Percentiles rank a stretch among this genome's conserved stretches.
Conservation (phyloP, 2,329 filamentous ascomycete genomes). For the Fusarium aywerte region DNA sequence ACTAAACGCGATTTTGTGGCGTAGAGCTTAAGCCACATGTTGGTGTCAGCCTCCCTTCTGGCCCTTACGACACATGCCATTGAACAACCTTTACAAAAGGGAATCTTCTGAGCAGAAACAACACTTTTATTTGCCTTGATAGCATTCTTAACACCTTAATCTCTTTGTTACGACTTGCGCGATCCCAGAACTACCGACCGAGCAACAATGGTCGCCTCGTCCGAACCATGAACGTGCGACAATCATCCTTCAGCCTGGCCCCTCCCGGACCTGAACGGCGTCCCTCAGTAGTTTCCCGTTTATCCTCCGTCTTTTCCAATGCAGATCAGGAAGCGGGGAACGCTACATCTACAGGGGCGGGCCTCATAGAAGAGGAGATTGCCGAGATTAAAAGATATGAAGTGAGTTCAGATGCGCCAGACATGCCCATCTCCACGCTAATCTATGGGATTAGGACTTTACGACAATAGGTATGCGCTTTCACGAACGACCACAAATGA, state of each 20-base stretch:
- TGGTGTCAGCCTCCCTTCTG: constrained; percentile 26
- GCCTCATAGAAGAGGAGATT: constrained; percentile 91
- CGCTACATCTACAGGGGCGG: constrained; percentile 65
- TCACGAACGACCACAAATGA: constrained; percentile 2
- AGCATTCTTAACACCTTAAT: background rate
- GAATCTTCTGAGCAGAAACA: background rate
- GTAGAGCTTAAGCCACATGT: constrained; percentile 44
- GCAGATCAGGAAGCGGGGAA: constrained; percentile 68
- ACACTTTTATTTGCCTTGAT: background rate
- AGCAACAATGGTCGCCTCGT: constrained; percentile 54
- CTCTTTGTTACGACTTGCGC: background rate
- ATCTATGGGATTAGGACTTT: constrained; percentile 72
- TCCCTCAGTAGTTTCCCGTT: constrained; percentile 70
- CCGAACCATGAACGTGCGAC: constrained; percentile 61
- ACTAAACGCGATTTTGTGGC: constrained; percentile 47
- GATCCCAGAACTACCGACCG: constrained; percentile 10
- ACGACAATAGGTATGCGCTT: constrained; percentile 79
- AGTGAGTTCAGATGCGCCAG: constrained; percentile 54
- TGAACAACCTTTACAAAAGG: constrained; percentile 19
- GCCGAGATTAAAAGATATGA: constrained; percentile 98
- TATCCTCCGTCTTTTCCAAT: constrained; percentile 74
- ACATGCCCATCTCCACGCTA: constrained; percentile 45
- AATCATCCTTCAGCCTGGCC: constrained; percentile 60
- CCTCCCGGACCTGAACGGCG: constrained; percentile 56
- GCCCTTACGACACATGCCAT: constrained; percentile 27